Percentiles rank a stretch among this genome's conserved stretches.
These are phyloP conservation scores for Trichoderma reesei DNA, from an alignment of 495 filamentous ascomycete species.

Conservation along the genomic window DNA sequence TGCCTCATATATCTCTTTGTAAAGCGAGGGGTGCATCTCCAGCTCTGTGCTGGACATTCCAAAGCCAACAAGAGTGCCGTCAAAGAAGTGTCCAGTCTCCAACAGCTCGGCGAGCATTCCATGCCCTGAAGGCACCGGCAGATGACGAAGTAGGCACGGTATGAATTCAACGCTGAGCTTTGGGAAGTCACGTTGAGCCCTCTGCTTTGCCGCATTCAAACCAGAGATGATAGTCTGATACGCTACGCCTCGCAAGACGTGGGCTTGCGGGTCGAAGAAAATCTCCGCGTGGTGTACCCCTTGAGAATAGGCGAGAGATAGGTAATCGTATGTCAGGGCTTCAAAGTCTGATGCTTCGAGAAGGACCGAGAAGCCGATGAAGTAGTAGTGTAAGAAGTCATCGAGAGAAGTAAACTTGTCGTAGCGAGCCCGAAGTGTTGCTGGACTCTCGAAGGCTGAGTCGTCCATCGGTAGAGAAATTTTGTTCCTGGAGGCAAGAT, in stretches of 20 bases:
- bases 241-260: constrained; percentile 51
- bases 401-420: constrained; percentile 56
- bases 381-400: constrained; percentile 73
- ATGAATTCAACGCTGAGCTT: constrained; percentile 54
- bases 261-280: constrained; percentile 74
- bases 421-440: constrained; percentile 50
- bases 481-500: constrained; percentile 52
- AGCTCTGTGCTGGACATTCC: constrained; percentile 60
- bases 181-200: constrained; percentile 49
- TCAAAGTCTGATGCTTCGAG: constrained; percentile 53
- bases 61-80: constrained; percentile 48
- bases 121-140: constrained; percentile 46
- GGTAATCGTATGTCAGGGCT: constrained; percentile 64
- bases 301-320: constrained; percentile 51
- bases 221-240: constrained; percentile 52
- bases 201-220: constrained; percentile 46
- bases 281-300: constrained; percentile 67
- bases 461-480: constrained; percentile 49
- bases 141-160: constrained; percentile 60
- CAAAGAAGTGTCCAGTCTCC: constrained; percentile 39
- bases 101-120: constrained; percentile 39
- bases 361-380: constrained; percentile 65
- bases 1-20: constrained; percentile 45
- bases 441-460: constrained; percentile 49
- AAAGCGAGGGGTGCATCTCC: constrained; percentile 53